Conservation (phyloP, 371 early-diverging fungal genomes). For the Quaeritorhiza haematococci region DNA sequence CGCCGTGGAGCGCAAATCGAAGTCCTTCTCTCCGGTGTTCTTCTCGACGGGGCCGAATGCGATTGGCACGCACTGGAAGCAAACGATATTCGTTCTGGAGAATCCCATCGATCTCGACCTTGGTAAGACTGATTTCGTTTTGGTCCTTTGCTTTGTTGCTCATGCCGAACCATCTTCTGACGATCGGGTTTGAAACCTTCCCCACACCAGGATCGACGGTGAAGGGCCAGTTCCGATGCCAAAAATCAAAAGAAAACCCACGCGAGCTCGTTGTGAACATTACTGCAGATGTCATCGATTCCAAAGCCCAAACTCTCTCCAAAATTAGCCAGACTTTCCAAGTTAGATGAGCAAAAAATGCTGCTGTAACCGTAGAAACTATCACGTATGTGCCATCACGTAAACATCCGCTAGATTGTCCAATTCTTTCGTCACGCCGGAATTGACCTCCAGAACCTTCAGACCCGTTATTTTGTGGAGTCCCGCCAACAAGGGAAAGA, state of each 20-base stretch:
- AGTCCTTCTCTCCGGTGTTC: slow-evolving; percentile 46
- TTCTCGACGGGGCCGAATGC: slow-evolving; percentile 89
- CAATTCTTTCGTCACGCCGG: slow-evolving; percentile 22
- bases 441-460: slow-evolving; percentile 38
- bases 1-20: slow-evolving; percentile 5
- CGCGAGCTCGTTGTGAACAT: slow-evolving; percentile 12
- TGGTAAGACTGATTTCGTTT: too few species aligned
- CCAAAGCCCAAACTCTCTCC: too few species aligned
- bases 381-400: not conserved
- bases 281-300: not conserved
- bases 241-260: slow-evolving; percentile 13
- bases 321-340: too few species aligned
- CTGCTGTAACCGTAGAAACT: too few species aligned
- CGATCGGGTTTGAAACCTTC: too few species aligned
- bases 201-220: slow-evolving; percentile 3
- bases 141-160: too few species aligned
- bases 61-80: slow-evolving; percentile 97
- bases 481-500: slow-evolving; percentile 79
- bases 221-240: slow-evolving; percentile 10
- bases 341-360: too few species aligned
- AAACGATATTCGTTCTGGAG: slow-evolving; percentile 74
- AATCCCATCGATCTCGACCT: slow-evolving; percentile 21
- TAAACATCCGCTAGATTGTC: slow-evolving; percentile 20
- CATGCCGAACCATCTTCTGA: too few species aligned
- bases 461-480: slow-evolving; percentile 81